Base-by-base conservation (phyloP, 208 protist genomes). In the Strigomonas culicis region DNA sequence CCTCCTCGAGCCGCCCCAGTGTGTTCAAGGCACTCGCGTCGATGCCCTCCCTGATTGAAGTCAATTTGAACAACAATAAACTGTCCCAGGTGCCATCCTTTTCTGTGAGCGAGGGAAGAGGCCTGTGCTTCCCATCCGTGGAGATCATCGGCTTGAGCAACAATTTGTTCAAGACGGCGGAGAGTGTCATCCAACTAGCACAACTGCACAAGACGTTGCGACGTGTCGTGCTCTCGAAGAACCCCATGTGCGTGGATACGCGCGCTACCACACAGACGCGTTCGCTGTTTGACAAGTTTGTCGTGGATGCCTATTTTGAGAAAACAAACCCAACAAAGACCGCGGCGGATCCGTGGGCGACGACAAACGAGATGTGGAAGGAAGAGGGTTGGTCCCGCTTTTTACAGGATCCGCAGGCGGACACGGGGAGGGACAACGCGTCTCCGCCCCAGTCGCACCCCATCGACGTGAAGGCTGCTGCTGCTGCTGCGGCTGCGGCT, bases 41-140 rank as follows among this genome's bases (percentile, higher is more conserved):
- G 21, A 89, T 94, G 86, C 90, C 90, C 19, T 80, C 87, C 8
- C 72, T 96, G 11, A 46, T 80, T 41, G 88, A 90, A 62, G 79
- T 93, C n/a, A 94, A 96, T 62, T 65, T 96, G 4, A 87, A 92
- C 55, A 59, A 83, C 58, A 96, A 96, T 66, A 72, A 75, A 25
- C 73, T 96, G 25, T 70, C 70, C 6, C 43, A 53, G 44, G 77
- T 96, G 1, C 86, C 86, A 0, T 74, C 68, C 27, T 55, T 93
- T 21, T 79, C 74, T 30, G 80, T 82, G 31, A 65, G 73, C 43
- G 60, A 82, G 36, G 72, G 77, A 25, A 63, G 62, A 15, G 74
- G 69, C 10, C 53, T 77, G 27, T 86, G 74, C 66, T 95, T 93
- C 64, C 86, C 90, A 0, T 69, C 69, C 8, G 75, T 93, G 50